Conservation (phyloP, 202 grass and related monocot genomes). For the Schoenoplectus triqueter region DNA sequence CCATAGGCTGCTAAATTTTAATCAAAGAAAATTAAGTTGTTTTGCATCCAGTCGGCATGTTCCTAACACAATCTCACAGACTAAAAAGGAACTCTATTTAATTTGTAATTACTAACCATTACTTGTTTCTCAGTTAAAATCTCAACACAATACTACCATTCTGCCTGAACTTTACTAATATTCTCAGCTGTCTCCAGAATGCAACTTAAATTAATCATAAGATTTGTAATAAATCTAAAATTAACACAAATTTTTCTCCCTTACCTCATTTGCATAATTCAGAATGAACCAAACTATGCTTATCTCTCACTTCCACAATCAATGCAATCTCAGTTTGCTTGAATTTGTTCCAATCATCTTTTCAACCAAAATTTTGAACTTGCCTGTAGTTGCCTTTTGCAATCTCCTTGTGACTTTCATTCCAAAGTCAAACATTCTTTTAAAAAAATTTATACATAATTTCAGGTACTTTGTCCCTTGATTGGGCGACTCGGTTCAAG, state of each 20-base stretch:
- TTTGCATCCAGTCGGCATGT: too few species aligned
- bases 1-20: too few species aligned
- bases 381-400: neutral
- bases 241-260: neutral
- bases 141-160: neutral
- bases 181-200: neutral
- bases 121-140: neutral
- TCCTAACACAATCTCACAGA: too few species aligned
- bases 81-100: too few species aligned
- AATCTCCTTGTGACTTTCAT: neutral
- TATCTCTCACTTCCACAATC: neutral
- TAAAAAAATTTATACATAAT: neutral
- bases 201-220: neutral
- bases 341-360: neutral
- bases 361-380: neutral
- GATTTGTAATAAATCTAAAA: neutral
- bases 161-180: neutral
- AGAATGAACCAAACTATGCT: neutral
- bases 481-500: constrained; percentile 51
- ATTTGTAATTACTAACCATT: neutral
- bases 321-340: neutral
- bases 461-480: constrained; percentile 45
- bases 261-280: neutral
- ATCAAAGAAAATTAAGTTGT: too few species aligned
- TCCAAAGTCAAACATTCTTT: neutral